Conservation (phyloP, 1,284 basidiomycete genomes). For the Cutaneotrichosporon cavernicola region DNA sequence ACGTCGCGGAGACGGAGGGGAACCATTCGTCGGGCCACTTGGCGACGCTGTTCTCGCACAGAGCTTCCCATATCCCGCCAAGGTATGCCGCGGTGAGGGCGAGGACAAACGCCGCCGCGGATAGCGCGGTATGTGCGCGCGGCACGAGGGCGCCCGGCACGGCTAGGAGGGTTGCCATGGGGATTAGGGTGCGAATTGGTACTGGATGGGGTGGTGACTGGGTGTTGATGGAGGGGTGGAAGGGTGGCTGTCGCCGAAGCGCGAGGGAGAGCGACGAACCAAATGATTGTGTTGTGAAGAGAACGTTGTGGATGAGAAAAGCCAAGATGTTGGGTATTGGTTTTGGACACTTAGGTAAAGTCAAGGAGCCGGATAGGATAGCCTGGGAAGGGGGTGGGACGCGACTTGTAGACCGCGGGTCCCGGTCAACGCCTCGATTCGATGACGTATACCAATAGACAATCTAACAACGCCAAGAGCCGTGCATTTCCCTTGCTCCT, state of each 20-base stretch:
- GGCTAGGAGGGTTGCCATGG: slow-evolving; percentile 42
- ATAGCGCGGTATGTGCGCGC: slow-evolving; percentile 66
- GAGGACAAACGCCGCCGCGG: slow-evolving; percentile 66
- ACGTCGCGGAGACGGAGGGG: slow-evolving; percentile 90
- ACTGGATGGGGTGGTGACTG: background rate
- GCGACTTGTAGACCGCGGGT: too few relatives aligned
- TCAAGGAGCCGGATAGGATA: too few relatives aligned
- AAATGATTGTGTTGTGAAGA: too few relatives aligned
- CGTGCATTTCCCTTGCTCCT: too few relatives aligned
- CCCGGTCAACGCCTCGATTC: too few relatives aligned
- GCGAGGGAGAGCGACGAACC: too few relatives aligned
- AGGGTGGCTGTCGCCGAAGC: background rate
- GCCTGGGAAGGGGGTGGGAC: too few relatives aligned
- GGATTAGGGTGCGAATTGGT: background rate
- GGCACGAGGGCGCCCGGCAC: slow-evolving; percentile 48
- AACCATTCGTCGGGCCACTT: slow-evolving; percentile 87
- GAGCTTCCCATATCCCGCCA: slow-evolving; percentile 73
- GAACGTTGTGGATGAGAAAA: too few relatives aligned
- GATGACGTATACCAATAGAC: too few relatives aligned
- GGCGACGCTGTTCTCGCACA: slow-evolving; percentile 79
- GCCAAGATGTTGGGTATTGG: too few relatives aligned
- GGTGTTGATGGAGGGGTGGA: background rate
- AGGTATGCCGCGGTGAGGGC: slow-evolving; percentile 68
- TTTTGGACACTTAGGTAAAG: too few relatives aligned
- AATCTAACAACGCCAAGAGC: too few relatives aligned